A percentile compares a stretch with the other conserved stretches of the same genome.
phyloP scores from a whole-genome alignment of 345 rosid species.

The Eucalyptus albens region DNA sequence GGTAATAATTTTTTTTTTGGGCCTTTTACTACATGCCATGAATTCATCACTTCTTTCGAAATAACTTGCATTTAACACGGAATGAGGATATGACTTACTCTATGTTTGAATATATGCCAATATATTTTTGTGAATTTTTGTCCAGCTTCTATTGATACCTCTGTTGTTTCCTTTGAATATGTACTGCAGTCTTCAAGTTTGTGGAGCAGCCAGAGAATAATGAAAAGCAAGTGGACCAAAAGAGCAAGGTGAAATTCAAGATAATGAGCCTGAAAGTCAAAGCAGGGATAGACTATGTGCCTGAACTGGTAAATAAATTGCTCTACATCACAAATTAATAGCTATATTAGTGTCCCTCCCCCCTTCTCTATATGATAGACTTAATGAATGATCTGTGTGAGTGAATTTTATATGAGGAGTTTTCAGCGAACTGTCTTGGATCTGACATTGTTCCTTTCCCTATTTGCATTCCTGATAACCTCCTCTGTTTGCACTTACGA shows the following conservation, averaged over 20 bases:
- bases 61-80: not conserved
- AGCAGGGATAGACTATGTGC: constrained; percentile 71
- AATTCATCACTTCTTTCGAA: not conserved
- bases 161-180: not conserved
- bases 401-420: not conserved
- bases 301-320: constrained; percentile 69
- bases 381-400: not conserved
- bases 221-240: constrained; percentile 64
- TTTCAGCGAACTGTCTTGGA: not conserved
- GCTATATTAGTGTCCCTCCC: not conserved
- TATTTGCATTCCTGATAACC: not conserved
- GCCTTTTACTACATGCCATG: not conserved
- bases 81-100: not conserved
- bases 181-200: constrained; percentile 71
- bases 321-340: not conserved
- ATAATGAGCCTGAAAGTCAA: constrained; percentile 91
- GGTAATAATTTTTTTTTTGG: constrained; percentile 22
- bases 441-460: not conserved
- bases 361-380: not conserved
- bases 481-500: not conserved
- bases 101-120: not conserved
- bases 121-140: not conserved
- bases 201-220: constrained; percentile 91
- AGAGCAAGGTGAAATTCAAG: constrained; percentile 87
- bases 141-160: not conserved